phyloP scores from a whole-genome alignment of 192 early-diverging fungal genomes.

The Cetraspora pellucida region DNA sequence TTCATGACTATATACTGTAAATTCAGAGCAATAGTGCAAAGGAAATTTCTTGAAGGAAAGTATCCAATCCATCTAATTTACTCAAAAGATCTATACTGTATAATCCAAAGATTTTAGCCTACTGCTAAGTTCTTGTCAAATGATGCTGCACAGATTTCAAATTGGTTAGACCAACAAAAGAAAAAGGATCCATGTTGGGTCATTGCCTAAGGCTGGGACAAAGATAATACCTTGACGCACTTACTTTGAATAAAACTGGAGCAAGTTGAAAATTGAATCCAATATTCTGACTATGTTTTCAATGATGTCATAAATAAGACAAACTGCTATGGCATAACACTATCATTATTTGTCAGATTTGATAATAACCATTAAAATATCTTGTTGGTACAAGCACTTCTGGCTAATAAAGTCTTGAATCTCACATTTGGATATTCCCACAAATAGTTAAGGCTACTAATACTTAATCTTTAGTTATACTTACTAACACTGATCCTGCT shows the following conservation, averaged over 20 bases:
- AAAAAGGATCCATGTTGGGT: neutral
- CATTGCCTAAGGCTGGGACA: neutral
- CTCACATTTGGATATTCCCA: neutral
- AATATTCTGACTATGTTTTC: neutral
- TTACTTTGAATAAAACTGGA: neutral
- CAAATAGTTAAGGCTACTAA: neutral
- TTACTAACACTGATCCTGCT: neutral
- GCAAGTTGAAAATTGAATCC: neutral
- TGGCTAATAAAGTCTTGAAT: neutral
- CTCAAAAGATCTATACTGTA: no score
- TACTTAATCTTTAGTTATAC: neutral
- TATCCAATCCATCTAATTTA: no score
- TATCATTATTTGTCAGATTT: slow-evolving; percentile 11
- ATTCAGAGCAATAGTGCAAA: slow-evolving; percentile 4
- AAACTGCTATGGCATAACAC: neutral
- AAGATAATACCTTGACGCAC: neutral
- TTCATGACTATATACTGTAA: slow-evolving; percentile 1
- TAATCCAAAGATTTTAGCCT: neutral
- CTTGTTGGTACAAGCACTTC: neutral
- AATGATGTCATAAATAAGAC: neutral
- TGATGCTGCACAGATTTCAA: slow-evolving; percentile 11
- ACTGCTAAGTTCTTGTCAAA: neutral
- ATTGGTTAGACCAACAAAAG: slow-evolving; percentile 1
- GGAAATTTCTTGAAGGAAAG: neutral
- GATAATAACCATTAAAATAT: neutral